Percentiles rank a stretch among this genome's conserved stretches.
Evolutionary conservation across 2,329 filamentous ascomycete genomes (phyloP).

Genomic region (Alternaria atra): DNA sequence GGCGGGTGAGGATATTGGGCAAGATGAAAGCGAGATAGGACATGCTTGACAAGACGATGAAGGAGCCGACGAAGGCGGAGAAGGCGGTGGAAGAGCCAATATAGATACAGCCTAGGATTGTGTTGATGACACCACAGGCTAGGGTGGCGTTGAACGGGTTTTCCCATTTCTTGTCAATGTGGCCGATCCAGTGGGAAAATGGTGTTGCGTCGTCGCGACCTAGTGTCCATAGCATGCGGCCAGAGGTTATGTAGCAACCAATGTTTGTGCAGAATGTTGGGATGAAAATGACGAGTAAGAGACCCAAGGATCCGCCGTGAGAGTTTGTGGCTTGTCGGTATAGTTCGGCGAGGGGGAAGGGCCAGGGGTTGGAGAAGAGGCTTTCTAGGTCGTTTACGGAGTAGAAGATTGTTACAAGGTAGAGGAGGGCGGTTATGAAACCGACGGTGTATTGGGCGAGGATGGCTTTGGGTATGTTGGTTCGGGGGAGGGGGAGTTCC

Average conservation of each 20-base stretch:
- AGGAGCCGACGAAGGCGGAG: conserved; percentile 70
- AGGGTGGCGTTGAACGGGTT: conserved; percentile 67
- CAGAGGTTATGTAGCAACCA: conserved; percentile 67
- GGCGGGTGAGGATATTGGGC: conserved; percentile 53
- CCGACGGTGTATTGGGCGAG: conserved; percentile 51
- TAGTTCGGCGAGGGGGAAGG: conserved; percentile 72
- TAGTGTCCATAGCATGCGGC: conserved; percentile 71
- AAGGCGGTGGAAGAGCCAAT: conserved; percentile 73
- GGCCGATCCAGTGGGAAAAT: conserved; percentile 58
- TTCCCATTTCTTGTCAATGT: conserved; percentile 57
- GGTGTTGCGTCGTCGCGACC: conserved; percentile 67
- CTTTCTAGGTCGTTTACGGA: conserved; percentile 66
- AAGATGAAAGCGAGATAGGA: conserved; percentile 72
- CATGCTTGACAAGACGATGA: conserved; percentile 63
- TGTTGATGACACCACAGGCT: conserved; percentile 59
- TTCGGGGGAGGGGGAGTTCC: conserved; percentile 47
- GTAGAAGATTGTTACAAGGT: conserved; percentile 61
- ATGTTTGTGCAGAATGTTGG: conserved; percentile 62
- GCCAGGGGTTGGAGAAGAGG: conserved; percentile 58
- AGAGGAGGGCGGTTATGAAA: conserved; percentile 48
- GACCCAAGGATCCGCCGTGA: conserved; percentile 52
- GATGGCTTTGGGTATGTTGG: conserved; percentile 54
- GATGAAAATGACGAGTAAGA: conserved; percentile 63
- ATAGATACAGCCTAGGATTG: conserved; percentile 70
- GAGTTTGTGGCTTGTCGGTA: conserved; percentile 62